Evolutionary conservation across 2,329 filamentous ascomycete genomes (phyloP).

Genomic region (Epichloe typhina): DNA sequence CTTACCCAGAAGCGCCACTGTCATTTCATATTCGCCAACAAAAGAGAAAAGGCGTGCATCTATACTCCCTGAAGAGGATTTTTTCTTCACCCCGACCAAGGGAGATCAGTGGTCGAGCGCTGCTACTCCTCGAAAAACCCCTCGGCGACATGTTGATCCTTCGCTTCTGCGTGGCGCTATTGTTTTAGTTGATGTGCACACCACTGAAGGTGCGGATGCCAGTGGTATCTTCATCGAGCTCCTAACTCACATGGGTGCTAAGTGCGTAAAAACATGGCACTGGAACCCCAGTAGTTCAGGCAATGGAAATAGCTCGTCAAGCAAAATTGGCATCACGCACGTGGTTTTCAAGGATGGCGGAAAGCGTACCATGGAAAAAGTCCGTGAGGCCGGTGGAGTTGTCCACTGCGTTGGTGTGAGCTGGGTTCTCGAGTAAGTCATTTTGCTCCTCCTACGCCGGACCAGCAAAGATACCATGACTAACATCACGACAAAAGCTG

Average conservation of each 20-base stretch:
- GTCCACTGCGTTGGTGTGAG: slow-evolving; percentile 79
- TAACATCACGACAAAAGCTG: slow-evolving; percentile 30
- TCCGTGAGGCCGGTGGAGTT: slow-evolving; percentile 55
- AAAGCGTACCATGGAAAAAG: slow-evolving; percentile 68
- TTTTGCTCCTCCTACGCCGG: slow-evolving; percentile 20
- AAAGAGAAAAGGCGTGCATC: slow-evolving; percentile 23
- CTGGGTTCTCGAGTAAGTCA: slow-evolving; percentile 82
- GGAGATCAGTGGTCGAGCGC: slow-evolving; percentile 39
- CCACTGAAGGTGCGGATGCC: slow-evolving; percentile 67
- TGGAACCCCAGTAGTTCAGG: slow-evolving; percentile 46
- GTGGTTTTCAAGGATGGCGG: slow-evolving; percentile 84
- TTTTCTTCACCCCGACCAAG: slow-evolving; percentile 24
- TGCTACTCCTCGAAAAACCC: slow-evolving; percentile 43
- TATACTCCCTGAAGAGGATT: neutral
- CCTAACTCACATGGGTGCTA: slow-evolving; percentile 68
- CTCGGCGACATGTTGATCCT: slow-evolving; percentile 38
- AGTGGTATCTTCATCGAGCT: slow-evolving; percentile 72
- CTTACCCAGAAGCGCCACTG: slow-evolving; percentile 34
- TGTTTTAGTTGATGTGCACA: slow-evolving; percentile 75
- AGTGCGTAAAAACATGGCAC: slow-evolving; percentile 61
- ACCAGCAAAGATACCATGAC: slow-evolving; percentile 19
- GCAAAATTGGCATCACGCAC: slow-evolving; percentile 66
- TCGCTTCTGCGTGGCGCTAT: slow-evolving; percentile 54
- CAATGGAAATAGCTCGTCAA: slow-evolving; percentile 16
- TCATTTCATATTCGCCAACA: slow-evolving; percentile 40